phyloP scores from a whole-genome alignment of 768 basidiomycete species.

The Suillus bovinus region DNA sequence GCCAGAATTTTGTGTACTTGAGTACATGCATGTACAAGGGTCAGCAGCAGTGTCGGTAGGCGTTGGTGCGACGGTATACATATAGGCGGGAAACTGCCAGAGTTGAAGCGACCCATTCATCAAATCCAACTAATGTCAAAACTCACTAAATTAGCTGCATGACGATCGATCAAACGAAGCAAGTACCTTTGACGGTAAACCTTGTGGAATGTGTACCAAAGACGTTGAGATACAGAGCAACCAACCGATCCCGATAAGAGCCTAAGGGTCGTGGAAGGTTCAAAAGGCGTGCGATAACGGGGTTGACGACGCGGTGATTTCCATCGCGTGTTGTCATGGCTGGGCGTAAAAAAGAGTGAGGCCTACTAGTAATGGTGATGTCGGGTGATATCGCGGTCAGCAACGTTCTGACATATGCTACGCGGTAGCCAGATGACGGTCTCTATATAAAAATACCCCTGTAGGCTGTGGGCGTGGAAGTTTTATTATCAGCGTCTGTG shows the following conservation, averaged over 20 bases:
- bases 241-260: constrained; percentile 24
- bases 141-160: background rate
- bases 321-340: constrained; percentile 5
- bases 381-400: constrained; percentile 19
- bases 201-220: constrained; percentile 29
- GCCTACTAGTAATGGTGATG: constrained; percentile 20
- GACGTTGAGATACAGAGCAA: constrained; percentile 22
- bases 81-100: background rate
- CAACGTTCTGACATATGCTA: constrained; percentile 26
- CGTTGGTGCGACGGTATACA: background rate
- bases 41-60: background rate
- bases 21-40: too few species aligned
- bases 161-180: background rate
- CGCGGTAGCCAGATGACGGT: constrained; percentile 31
- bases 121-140: constrained; percentile 10
- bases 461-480: constrained; percentile 15
- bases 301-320: constrained; percentile 15
- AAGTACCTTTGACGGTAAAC: background rate
- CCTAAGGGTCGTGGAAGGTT: constrained; percentile 14
- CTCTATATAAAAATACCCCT: constrained; percentile 27
- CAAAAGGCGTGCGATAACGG: constrained; percentile 26
- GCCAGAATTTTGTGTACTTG: too few species aligned
- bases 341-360: constrained; percentile 8
- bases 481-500: too few species aligned
- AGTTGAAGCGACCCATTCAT: background rate